Percentiles rank a stretch among this genome's conserved stretches.
Evolutionary conservation across 768 basidiomycete species (phyloP).

Genomic region (Rhizopogon salebrosus): DNA sequence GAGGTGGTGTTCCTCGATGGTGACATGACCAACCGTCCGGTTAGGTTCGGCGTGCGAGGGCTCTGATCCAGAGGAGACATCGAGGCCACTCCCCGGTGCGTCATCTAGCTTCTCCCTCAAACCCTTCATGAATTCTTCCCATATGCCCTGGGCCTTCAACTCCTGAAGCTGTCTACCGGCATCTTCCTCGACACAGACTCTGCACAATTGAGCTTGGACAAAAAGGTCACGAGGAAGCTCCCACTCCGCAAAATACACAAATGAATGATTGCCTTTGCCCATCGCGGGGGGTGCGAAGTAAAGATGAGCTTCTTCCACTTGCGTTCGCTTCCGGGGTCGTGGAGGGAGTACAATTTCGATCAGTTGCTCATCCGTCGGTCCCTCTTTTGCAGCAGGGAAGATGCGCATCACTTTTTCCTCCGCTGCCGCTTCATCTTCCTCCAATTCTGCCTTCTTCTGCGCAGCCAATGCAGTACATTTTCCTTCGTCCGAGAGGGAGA

Average conservation of each 20-base stretch:
- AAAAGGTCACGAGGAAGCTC: conserved; percentile 45
- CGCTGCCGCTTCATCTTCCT: conserved; percentile 8
- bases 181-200: conserved; percentile 31
- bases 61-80: not conserved
- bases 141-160: conserved; percentile 17
- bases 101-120: not conserved
- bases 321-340: conserved; percentile 14
- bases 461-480: not conserved
- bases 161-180: conserved; percentile 15
- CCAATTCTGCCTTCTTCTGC: conserved; percentile 4
- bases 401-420: conserved; percentile 14
- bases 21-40: not conserved
- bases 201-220: conserved; percentile 31
- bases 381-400: conserved; percentile 14
- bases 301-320: conserved; percentile 39
- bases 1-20: not conserved
- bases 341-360: conserved; percentile 28
- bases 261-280: conserved; percentile 50
- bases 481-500: conserved; percentile 9
- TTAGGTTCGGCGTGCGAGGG: not conserved
- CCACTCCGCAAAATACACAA: conserved; percentile 45
- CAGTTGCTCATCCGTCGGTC: conserved; percentile 18
- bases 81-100: too few relatives aligned
- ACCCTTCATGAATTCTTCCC: conserved; percentile 8
- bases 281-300: conserved; percentile 37